Evolutionary conservation across 306 rosid genomes (phyloP).

Genomic region (Prunus davidiana): DNA sequence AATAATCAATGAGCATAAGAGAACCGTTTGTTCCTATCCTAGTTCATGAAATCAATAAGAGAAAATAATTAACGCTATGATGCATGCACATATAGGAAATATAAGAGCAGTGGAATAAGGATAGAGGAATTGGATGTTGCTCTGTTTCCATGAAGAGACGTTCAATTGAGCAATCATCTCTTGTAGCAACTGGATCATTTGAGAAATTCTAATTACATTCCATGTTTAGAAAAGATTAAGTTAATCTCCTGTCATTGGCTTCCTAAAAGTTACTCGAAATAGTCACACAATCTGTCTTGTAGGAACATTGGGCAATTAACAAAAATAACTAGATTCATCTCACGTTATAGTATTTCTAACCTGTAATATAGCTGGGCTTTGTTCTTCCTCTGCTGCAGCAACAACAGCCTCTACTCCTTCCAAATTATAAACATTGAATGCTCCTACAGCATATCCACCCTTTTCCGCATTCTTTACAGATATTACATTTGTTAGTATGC

Average conservation of each 20-base stretch:
- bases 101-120: neutral
- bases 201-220: neutral
- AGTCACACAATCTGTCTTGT: neutral
- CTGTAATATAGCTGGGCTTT: slow-evolving; percentile 95
- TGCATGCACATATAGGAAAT: neutral
- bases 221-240: neutral
- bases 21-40: neutral
- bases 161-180: neutral
- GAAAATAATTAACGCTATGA: neutral
- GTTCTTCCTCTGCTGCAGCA: slow-evolving; percentile 90
- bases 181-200: neutral
- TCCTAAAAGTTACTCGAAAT: slow-evolving; percentile 1
- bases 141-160: neutral
- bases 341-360: slow-evolving; percentile 35
- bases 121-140: neutral
- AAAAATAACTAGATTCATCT: slow-evolving; percentile 3
- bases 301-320: neutral
- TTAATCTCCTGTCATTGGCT: neutral
- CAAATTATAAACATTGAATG: slow-evolving; percentile 93
- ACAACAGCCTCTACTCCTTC: slow-evolving; percentile 94
- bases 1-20: neutral
- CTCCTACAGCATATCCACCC: slow-evolving; percentile 96
- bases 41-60: neutral
- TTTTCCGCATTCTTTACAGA: slow-evolving; percentile 63
- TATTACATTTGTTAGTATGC: slow-evolving; percentile 13